Percentiles rank a stretch among this genome's conserved stretches.
phyloP scores from a whole-genome alignment of 805 yeast genomes.

The Kluyveromyces wickerhamii region DNA sequence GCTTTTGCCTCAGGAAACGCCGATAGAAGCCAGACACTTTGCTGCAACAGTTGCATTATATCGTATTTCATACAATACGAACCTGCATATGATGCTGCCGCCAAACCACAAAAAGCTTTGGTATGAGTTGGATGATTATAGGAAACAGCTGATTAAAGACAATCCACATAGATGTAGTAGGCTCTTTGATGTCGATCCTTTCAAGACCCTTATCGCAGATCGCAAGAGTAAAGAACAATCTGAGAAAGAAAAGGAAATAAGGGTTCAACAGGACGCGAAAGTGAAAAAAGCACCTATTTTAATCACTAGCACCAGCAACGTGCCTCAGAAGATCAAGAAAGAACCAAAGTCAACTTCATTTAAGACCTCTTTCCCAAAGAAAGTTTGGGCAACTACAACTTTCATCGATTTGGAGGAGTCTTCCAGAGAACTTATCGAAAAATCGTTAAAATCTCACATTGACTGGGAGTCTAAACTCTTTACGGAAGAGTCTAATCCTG shows the following conservation, averaged over 20 bases:
- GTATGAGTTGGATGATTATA: constrained; percentile 57
- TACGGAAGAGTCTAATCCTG: constrained; percentile 7
- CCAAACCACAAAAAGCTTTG: constrained; percentile 72
- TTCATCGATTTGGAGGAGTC: constrained; percentile 61
- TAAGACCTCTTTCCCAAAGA: constrained; percentile 32
- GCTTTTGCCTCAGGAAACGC: constrained; percentile 63
- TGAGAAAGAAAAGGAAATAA: constrained; percentile 41
- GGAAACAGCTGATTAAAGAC: constrained; percentile 41
- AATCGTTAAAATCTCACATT: constrained; percentile 48
- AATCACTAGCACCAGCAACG: constrained; percentile 26
- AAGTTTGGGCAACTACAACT: constrained; percentile 65
- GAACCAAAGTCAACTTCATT: not conserved
- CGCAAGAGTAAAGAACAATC: constrained; percentile 36
- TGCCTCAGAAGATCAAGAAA: not conserved
- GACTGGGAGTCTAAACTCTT: constrained; percentile 37
- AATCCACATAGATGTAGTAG: constrained; percentile 42
- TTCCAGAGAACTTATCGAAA: constrained; percentile 55
- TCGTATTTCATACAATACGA: constrained; percentile 71
- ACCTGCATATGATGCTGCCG: constrained; percentile 82
- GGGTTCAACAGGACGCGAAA: constrained; percentile 43
- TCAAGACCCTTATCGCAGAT: constrained; percentile 54
- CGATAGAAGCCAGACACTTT: constrained; percentile 81
- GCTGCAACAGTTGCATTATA: constrained; percentile 86
- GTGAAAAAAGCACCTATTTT: constrained; percentile 40
- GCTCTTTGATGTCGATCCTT: constrained; percentile 68